These are phyloP conservation scores for Camellia oleifera DNA, from an alignment of 179 eudicot species.

Conservation along the genomic window DNA sequence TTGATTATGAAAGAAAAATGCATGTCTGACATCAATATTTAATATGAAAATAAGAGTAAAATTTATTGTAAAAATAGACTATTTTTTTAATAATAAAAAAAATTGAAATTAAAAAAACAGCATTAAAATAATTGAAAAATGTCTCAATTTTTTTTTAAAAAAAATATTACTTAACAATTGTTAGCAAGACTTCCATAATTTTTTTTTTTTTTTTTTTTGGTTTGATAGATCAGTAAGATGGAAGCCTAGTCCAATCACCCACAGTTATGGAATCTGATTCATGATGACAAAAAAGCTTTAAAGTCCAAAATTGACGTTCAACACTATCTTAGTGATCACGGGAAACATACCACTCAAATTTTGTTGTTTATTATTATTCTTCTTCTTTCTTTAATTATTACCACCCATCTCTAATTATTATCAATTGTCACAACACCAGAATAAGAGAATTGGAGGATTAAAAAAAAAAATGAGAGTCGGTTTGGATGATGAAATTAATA, in stretches of 20 bases:
- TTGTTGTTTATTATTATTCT: not conserved
- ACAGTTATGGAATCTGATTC: not conserved
- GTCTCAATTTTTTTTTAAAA: too few relatives aligned
- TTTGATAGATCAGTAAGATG: not conserved
- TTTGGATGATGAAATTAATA: too few relatives aligned
- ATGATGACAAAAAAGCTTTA: not conserved
- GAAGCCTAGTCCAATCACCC: not conserved
- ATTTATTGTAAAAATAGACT: too few relatives aligned
- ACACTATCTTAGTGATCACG: not conserved
- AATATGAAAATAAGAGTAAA: too few relatives aligned
- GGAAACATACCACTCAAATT: not conserved
- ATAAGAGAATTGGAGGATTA: not conserved
- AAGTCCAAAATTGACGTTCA: not conserved
- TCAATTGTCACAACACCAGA: constrained; percentile 1
- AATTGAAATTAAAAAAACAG: too few relatives aligned
- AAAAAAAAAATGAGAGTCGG: not conserved
- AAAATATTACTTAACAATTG: too few relatives aligned
- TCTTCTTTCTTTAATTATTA: not conserved
- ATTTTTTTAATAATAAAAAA: too few relatives aligned
- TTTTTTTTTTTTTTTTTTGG: not conserved
- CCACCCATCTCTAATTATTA: not conserved
- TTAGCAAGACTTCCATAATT: too few relatives aligned
- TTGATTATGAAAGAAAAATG: too few relatives aligned
- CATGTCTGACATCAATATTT: too few relatives aligned
- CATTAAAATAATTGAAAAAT: too few relatives aligned